These are phyloP conservation scores for Pseudozyma pruni DNA, from an alignment of 1,284 basidiomycete species.

Conservation along the genomic window DNA sequence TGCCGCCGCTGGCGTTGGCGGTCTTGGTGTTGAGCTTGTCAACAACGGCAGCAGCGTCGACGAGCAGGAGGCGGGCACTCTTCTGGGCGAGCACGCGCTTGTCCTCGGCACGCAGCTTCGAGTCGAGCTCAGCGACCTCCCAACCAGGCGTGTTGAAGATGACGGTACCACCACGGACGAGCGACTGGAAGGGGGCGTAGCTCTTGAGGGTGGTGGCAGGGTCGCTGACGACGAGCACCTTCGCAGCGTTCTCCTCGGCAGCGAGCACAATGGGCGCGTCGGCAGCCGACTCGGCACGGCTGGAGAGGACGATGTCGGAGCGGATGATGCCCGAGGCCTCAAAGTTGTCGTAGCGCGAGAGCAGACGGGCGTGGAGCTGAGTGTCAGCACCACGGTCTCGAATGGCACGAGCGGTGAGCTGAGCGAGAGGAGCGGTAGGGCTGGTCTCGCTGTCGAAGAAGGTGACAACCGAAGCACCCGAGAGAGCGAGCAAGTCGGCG, in stretches of 20 bases:
- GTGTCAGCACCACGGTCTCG: slow-evolving; percentile 47
- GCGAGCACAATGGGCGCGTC: slow-evolving; percentile 59
- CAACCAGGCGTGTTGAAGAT: slow-evolving; percentile 62
- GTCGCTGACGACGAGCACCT: slow-evolving; percentile 60
- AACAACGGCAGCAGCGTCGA: slow-evolving; percentile 59
- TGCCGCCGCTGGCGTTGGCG: slow-evolving; percentile 51
- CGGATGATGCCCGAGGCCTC: slow-evolving; percentile 60
- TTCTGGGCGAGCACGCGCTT: slow-evolving; percentile 58
- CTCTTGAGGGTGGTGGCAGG: slow-evolving; percentile 57
- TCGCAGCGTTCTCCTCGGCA: slow-evolving; percentile 50
- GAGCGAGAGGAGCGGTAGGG: slow-evolving; percentile 51
- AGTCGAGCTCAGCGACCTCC: slow-evolving; percentile 61
- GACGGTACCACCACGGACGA: slow-evolving; percentile 60
- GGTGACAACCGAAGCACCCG: slow-evolving; percentile 54
- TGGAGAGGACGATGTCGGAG: slow-evolving; percentile 58
- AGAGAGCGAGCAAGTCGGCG: slow-evolving; percentile 52
- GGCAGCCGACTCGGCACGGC: slow-evolving; percentile 44
- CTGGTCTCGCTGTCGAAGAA: slow-evolving; percentile 64
- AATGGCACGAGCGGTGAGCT: slow-evolving; percentile 56
- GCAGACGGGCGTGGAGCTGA: slow-evolving; percentile 55
- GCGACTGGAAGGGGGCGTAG: slow-evolving; percentile 57
- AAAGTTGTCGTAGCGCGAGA: slow-evolving; percentile 66
- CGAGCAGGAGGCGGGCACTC: slow-evolving; percentile 53
- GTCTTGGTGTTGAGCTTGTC: slow-evolving; percentile 56
- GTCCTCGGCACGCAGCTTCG: slow-evolving; percentile 61